Conservation (phyloP, 2,329 filamentous ascomycete genomes). For the Alternaria triticimaculans region DNA sequence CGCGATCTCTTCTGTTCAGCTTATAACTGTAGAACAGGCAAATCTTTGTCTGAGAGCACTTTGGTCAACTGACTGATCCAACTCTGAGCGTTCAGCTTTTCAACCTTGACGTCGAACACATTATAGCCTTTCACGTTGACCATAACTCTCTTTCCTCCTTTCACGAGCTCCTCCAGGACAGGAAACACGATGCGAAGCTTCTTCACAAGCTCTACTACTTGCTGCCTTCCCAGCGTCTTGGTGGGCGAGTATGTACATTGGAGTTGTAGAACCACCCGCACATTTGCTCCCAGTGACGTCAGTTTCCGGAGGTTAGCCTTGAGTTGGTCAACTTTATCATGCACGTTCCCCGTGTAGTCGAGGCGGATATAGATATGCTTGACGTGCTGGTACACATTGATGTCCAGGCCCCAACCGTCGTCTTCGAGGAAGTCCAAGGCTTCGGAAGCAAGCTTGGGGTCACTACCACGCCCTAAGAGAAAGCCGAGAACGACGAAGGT, state of each 20-base stretch:
- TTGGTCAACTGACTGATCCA: neutral
- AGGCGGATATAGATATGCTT: neutral
- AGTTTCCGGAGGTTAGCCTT: neutral
- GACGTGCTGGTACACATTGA: neutral
- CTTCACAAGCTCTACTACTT: rapidly evolving
- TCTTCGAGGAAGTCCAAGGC: neutral
- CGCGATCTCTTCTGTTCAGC: neutral
- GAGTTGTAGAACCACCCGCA: neutral
- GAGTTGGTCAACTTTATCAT: neutral
- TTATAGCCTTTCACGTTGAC: neutral
- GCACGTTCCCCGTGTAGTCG: neutral
- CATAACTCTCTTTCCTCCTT: neutral
- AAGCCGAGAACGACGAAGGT: neutral
- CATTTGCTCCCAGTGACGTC: neutral
- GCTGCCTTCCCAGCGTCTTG: rapidly evolving
- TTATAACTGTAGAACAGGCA: neutral
- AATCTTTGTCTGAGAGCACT: neutral
- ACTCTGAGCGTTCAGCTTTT: neutral
- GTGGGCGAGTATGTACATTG: neutral
- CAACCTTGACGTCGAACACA: neutral
- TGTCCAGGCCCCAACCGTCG: neutral
- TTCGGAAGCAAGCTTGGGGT: rapidly evolving
- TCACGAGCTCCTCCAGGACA: neutral
- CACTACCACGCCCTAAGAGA: neutral
- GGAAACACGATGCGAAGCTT: rapidly evolving